Evolutionary conservation across 164 flowering plant genomes (phyloP).

Genomic region (grape (Vitis vinifera)): DNA sequence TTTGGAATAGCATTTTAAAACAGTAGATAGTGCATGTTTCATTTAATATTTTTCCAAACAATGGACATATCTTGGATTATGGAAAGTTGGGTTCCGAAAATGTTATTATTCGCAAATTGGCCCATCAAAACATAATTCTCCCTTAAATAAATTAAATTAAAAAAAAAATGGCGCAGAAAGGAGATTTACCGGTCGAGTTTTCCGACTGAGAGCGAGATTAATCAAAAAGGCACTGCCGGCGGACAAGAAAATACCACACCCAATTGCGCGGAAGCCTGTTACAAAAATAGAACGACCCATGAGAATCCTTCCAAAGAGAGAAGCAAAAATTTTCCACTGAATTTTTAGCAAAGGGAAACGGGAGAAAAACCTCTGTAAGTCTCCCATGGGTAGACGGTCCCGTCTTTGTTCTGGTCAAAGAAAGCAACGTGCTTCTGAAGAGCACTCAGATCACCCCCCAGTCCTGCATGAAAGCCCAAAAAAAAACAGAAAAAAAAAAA

Average conservation of each 20-base stretch:
- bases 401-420: constrained; percentile 66
- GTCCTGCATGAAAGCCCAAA: no score
- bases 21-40: no score
- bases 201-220: constrained; percentile 48
- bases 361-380: constrained; percentile 48
- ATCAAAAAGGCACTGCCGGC: constrained; percentile 36
- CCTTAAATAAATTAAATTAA: not conserved
- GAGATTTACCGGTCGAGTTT: constrained; percentile 55
- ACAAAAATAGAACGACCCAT: not conserved
- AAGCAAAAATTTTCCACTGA: no score
- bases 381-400: constrained; percentile 69
- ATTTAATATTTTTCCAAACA: no score
- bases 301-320: not conserved
- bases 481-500: no score
- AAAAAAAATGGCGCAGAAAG: not conserved
- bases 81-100: no score
- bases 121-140: no score
- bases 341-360: not conserved
- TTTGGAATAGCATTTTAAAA: no score
- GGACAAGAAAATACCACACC: constrained; percentile 45
- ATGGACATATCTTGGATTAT: no score
- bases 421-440: constrained; percentile 63
- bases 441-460: constrained; percentile 18
- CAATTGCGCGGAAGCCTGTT: constrained; percentile 67
- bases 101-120: no score